phyloP scores from a whole-genome alignment of 345 rosid species.

The Eucalyptus melliodora region DNA sequence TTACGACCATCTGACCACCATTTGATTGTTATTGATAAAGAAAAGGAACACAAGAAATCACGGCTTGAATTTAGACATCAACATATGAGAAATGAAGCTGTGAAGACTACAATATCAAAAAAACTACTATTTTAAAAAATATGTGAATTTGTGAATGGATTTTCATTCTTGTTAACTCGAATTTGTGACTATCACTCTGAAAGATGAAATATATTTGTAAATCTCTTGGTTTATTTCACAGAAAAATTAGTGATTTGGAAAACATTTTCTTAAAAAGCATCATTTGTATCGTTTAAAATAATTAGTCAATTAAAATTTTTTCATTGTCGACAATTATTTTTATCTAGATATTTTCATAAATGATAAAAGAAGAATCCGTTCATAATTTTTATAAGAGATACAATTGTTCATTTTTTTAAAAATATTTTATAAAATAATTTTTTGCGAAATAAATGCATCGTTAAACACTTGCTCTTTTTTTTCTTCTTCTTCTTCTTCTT shows the following conservation, averaged over 20 bases:
- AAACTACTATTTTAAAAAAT: too few species aligned
- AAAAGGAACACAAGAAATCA: not conserved
- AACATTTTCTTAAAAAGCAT: accelerated
- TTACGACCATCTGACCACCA: too few species aligned
- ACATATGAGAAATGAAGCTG: not conserved
- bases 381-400: not conserved
- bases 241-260: accelerated
- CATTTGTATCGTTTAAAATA: too few species aligned
- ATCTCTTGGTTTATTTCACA: not conserved
- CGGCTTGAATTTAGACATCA: not conserved
- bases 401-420: too few species aligned
- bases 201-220: not conserved
- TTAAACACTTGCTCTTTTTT: too few species aligned
- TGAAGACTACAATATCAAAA: not conserved
- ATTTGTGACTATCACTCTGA: accelerated
- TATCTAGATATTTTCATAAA: too few species aligned
- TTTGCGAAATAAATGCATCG: accelerated
- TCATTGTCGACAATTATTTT: accelerated
- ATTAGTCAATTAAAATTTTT: too few species aligned
- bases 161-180: not conserved
- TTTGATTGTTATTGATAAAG: not conserved
- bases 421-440: too few species aligned
- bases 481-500: accelerated
- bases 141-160: not conserved
- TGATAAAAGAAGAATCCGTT: not conserved